Percentiles rank a stretch among this genome's conserved stretches.
Conservation (phyloP, 768 basidiomycete species). For the Russula olivacea region DNA sequence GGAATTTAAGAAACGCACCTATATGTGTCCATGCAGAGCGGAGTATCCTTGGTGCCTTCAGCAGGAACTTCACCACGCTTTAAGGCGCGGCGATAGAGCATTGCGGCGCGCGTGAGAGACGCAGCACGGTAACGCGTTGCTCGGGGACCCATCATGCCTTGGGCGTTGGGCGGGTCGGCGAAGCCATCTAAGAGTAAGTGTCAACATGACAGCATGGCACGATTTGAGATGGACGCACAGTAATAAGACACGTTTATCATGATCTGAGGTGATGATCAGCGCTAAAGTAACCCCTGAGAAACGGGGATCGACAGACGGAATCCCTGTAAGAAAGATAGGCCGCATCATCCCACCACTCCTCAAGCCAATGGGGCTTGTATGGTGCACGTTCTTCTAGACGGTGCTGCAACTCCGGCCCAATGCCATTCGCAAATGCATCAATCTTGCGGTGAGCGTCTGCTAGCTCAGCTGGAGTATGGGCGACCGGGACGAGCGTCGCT, state of each 20-base stretch:
- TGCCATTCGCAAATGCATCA: constrained; percentile 49
- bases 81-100: constrained; percentile 66
- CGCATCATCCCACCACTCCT: constrained; percentile 90
- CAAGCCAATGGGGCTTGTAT: constrained; percentile 71
- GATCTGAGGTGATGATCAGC: constrained; percentile 40
- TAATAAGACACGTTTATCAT: constrained; percentile 94
- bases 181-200: constrained; percentile 58
- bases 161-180: constrained; percentile 49
- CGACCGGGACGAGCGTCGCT: constrained; percentile 65
- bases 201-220: background rate
- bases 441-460: constrained; percentile 53
- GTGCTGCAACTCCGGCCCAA: constrained; percentile 51
- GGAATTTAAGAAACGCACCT: constrained; percentile 39
- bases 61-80: constrained; percentile 60
- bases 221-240: constrained; percentile 41
- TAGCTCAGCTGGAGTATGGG: constrained; percentile 57
- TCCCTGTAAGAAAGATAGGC: constrained; percentile 84
- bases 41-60: constrained; percentile 61
- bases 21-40: constrained; percentile 84
- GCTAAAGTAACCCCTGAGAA: background rate
- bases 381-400: constrained; percentile 51
- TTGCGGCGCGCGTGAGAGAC: constrained; percentile 57
- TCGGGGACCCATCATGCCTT: constrained; percentile 34
- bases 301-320: constrained; percentile 45
- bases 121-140: constrained; percentile 60